Evolutionary conservation across 2,329 filamentous ascomycete species (phyloP), one percentile per base, ranked within the genome.

Genomic region (Colletotrichum sp.): DNA sequence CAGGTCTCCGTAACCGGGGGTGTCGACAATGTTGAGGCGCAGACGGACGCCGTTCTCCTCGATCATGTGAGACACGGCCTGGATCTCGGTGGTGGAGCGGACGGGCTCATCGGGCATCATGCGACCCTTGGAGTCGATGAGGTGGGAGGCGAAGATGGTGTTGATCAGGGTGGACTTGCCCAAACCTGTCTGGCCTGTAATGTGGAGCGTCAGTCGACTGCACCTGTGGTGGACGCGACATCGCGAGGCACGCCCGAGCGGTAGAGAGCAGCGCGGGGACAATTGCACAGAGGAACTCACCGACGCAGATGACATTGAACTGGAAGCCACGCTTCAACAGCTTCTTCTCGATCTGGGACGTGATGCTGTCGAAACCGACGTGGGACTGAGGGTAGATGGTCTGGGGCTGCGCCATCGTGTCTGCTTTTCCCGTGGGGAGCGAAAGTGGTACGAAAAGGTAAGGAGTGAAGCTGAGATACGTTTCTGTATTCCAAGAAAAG

Each of bases 301-400:
- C 97, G 86, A 98, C 97, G 86, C 96, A 98, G 87, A 98, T 98
- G 84, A 98, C 94, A 87, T 99, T 99, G 93, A 99, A 99, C 88
- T 99, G 97, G 88, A 99, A 99, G 82, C 97, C 97, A 88, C 97
- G 96, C 92, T 99, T 99, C 89, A 99, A 88, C 85, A 98, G 94
- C 94, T 99, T 99, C 90, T 95, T 94, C 93, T 99, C 97, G 83
- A 99, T 99, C 91, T 99, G 97, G 81, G 94, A 96, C 82, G 97
- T 99, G 91, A 99, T 99, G 90, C 96, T 98, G 91, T 99, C 97
- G 90, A 99, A 99, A 92, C 97, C 97, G 87, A 99, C 97, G 91
- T 98, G 97, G 94, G 94, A 98, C 87, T 97, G 94, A 84, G 97
- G 97, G 88, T 95, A 97, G 85, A 94, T 92, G 83, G 92, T 92